Base-by-base conservation (phyloP, 1,284 basidiomycete genomes). In the Tremellales sp. region DNA sequence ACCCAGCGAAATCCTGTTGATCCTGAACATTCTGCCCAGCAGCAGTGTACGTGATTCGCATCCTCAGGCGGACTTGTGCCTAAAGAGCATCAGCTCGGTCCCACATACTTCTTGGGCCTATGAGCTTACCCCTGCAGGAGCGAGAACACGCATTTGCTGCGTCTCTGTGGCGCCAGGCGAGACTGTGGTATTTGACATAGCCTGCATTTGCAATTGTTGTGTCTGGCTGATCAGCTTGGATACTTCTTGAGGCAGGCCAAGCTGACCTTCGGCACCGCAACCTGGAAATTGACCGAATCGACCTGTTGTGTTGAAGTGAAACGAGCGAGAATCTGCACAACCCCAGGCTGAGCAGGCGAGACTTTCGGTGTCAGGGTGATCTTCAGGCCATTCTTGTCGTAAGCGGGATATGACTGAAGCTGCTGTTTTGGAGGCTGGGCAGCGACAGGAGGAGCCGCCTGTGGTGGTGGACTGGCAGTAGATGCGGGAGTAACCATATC, bases 141-240 rank as follows among this genome's bases (percentile, higher is more conserved):
- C 90, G 45, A 91, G 81, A 25, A 99, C 84, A 10, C 92, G 82
- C 85, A 99, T 85, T 65, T 94, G 90, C 72, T 98, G 96, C 15
- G 91, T 96, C 74, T 97, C 94, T 17, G 82, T 82, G 8, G 82
- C 75, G 1, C 90, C 91, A 0, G 90, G 85, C 13, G 74, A 76
- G 22, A 98, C 79, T 46, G 83, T 84, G 10, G 86, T 76, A 71
- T 85, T 92, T 7, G 90, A 92, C 84, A 98, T 97, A 4, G 94
- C 89, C 52, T 92, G 81, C 94, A 99, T 98, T 70, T 97, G 93
- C 51, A 99, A 73, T 70, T 97, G 93, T 77, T 97, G 94, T 0
- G 91, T 91, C 91, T 96, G 64, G 4, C n/a, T 4, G 23, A n/a
- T 26, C n/a, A 27, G 21, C 40, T 42, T 21, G 3, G 35, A 5